Evolutionary conservation across 1,139 yeast species (phyloP).

Genomic region (Pichia sp.): DNA sequence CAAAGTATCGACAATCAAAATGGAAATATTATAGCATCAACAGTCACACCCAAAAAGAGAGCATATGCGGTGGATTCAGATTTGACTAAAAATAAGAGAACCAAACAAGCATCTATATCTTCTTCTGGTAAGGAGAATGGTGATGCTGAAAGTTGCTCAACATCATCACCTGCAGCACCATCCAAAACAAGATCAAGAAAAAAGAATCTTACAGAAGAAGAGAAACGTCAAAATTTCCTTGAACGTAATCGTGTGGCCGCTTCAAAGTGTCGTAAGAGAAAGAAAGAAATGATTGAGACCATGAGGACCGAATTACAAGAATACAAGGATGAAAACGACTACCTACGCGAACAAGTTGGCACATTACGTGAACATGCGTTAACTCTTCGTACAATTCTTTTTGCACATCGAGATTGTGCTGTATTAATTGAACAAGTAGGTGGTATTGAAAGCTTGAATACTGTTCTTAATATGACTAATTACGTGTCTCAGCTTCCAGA

Average conservation of each 20-base stretch:
- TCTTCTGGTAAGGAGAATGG: no score
- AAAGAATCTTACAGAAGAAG: conserved; percentile 43
- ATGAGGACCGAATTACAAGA: conserved; percentile 72
- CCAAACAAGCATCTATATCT: background rate
- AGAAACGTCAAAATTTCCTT: conserved; percentile 72
- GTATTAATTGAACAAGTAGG: conserved; percentile 28
- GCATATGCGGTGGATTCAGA: background rate
- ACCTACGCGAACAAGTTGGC: conserved; percentile 52
- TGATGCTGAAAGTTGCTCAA: background rate
- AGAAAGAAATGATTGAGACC: conserved; percentile 76
- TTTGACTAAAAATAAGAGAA: background rate
- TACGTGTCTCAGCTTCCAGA: conserved; percentile 20
- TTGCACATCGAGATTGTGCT: conserved; percentile 33
- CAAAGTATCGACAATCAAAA: background rate
- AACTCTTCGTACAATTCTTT: conserved; percentile 38
- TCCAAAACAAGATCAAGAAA: conserved; percentile 3
- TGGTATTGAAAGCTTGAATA: conserved; percentile 26
- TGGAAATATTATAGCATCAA: background rate
- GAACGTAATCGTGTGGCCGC: conserved; percentile 73
- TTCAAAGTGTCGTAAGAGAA: conserved; percentile 68
- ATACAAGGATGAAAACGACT: conserved; percentile 66
- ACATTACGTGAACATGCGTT: conserved; percentile 56
- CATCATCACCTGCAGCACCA: background rate
- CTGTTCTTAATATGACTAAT: conserved; percentile 25
- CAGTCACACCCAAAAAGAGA: background rate